Evolutionary conservation across 345 rosid genomes (phyloP), one percentile per base, ranked within the genome.

Genomic region (Eucalyptus cloeziana): DNA sequence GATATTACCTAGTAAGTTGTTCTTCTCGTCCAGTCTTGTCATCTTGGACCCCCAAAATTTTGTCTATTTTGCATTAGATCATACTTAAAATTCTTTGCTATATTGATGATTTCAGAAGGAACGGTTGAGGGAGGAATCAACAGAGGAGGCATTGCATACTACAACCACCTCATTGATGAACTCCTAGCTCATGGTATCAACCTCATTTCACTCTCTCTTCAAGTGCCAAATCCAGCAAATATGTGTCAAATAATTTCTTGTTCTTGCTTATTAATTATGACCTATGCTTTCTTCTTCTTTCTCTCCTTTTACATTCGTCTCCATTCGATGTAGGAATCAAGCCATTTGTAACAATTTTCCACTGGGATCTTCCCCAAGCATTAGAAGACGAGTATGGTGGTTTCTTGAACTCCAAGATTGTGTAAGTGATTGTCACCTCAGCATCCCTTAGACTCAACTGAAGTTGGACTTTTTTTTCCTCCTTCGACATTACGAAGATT

Each of bases 341-440:
- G 17, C 95, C 95, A 44, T 94, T 90, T 43, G 91, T 92, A 79
- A 94, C 94, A 7, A 21, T 93, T 40, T 94, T 64, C 69, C 95
- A 93, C 12, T 94, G 94, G 94, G 95, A 94, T 87, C 89, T 94
- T 86, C 95, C 94, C 86, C 95, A 94, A 89, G 14, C 87, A 8
- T 87, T 94, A 6, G 93, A 93, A 89, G 93, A 93, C 85, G 91
- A 91, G 24, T 94, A 93, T 30, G 92, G 88, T 76, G 95, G 96
- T 37, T 91, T 93, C 86, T 90, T 94, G 86, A 71, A 90, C 89
- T 89, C 89, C 45, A 16, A 9, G 19, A 89, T 93, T 86, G 92
- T 91, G 95, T 94, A 93, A 90, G 95, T 89, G 43, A 17, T 52
- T 51, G 69, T 60, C 69, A 60, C 16, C 69, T 60, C 31, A 60